Base-by-base conservation (phyloP, 75 land plant genomes). In the Sequoia sempervirens region DNA sequence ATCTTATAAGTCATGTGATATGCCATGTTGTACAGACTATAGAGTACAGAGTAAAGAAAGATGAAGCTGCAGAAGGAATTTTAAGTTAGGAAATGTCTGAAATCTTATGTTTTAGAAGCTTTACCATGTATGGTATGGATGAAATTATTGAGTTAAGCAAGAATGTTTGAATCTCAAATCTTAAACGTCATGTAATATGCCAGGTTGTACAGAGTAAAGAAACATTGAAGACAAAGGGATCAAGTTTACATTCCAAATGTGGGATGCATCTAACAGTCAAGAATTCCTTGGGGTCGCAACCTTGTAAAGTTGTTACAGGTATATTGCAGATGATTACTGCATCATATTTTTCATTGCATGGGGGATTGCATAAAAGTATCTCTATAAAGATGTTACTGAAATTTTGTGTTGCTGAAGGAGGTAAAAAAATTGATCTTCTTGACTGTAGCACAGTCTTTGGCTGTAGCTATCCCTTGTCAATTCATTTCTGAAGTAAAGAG, bases 261-360 rank as follows among this genome's bases (percentile, higher is more conserved):
- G 61, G 82, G 20, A 81, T 61, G 23, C 32, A 81, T 34, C 18
- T 54, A 32, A 46, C 82, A 32, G 61, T 36, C 37, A 36, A 81
- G 61, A 54, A 81, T 32, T 50, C 64, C 5, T 54, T 53, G 37
- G 61, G 23, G 34, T 50, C 10, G 28, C 61, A 81, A 43, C 80
- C 80, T 20, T 5, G 46, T 78, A 28, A 78, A 78, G 28, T n/a
- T 26, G 30, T 45, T 53, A 81, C 82, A 81, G 82, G 82, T 81
- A 81, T 78, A 78, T 78, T 45, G 28, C 80, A 43, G 52, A 23
- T 78, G 28, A 45, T 45, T 70, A 45, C 28, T 78, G 28, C 28
- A 45, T 78, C 46, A 45, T 26, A 75, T 78, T 43, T 50, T 45
- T 78, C 80, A 78, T 45, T 78, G 45, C 43, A 78, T 78, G 13